Evolutionary conservation across 768 basidiomycete species (phyloP), one percentile per base, ranked within the genome.

Genomic region (Holtermanniella nyarrowii): DNA sequence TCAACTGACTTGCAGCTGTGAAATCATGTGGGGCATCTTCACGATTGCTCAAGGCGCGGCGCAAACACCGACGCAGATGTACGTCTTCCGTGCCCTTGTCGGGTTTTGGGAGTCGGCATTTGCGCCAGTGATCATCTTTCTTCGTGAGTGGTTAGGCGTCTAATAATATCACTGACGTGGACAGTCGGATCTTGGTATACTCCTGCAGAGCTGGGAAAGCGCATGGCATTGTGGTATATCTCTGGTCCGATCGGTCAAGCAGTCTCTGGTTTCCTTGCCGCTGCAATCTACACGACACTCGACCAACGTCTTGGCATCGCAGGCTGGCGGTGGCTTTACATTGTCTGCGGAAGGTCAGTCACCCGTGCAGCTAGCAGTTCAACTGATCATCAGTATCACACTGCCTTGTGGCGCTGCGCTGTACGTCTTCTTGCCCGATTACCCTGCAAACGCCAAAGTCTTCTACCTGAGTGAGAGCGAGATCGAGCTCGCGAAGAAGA

Each of bases 31-130:
- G 59, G 46, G 45, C 1, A 25, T 58, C n/a, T 57, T 57, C 31
- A 61, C 59, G 14, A 53, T 57, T 21, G 58, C 58, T 18, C 57
- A 58, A 39, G 57, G 52, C 14, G 57, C 54, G 18, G 57, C 57
- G 3, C 31, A 52, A 10, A 51, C 21, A 22, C 48, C 31, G 16
- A 37, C 31, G 31, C 31, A 54, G 24, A 45, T 54, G 27, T 48
- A 44, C n/a, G 54, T 58, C 52, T 58, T 44, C 42, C 7, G 42
- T 7, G n/a, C 22, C 10, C 5, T 44, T 7, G 42, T 44, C 42
- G 42, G 42, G 42, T 44, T 44, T 18, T 44, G n/a, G n/a, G 42
- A 44, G 20, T 7, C 42, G 22, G 42, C n/a, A 11, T 44, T 44
- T n/a, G n/a, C n/a, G 5, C n/a, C 22, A 44, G 42, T 23, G 22